These are phyloP conservation scores for Mortierella sp. DNA, from an alignment of 371 early-diverging fungal species.

Conservation along the genomic window DNA sequence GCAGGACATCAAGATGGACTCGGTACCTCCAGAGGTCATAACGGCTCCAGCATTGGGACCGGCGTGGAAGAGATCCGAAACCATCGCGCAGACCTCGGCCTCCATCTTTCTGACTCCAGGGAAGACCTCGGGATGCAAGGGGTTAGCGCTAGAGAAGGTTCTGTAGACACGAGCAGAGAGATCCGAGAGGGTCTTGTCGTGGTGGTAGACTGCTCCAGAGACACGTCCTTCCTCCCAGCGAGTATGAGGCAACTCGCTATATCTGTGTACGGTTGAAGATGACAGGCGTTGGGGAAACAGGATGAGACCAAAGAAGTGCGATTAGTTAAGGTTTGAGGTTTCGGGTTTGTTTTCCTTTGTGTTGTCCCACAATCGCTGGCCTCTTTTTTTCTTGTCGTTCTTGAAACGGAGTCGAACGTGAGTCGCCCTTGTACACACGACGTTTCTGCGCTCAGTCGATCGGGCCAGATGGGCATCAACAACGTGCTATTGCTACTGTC, in stretches of 20 bases:
- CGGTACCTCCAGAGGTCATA: slow-evolving; percentile 97
- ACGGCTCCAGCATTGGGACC: slow-evolving; percentile 80
- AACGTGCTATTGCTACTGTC: neutral
- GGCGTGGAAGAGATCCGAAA: slow-evolving; percentile 88
- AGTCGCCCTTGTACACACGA: neutral
- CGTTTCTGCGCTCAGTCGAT: neutral
- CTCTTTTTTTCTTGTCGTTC: neutral
- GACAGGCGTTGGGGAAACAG: neutral
- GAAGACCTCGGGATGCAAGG: slow-evolving; percentile 96
- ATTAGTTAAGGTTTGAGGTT: slow-evolving; percentile 2
- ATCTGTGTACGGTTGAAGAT: slow-evolving; percentile 30
- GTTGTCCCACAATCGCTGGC: neutral
- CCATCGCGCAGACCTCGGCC: slow-evolving; percentile 95
- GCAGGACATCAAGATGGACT: slow-evolving; percentile 94
- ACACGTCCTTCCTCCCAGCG: slow-evolving; percentile 92
- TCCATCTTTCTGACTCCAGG: slow-evolving; percentile 97
- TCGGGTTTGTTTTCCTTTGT: neutral
- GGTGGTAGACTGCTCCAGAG: slow-evolving; percentile 94
- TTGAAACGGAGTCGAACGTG: neutral
- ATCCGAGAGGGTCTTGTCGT: slow-evolving; percentile 82
- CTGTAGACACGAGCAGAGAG: slow-evolving; percentile 87
- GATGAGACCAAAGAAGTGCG: neutral
- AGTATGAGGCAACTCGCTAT: slow-evolving; percentile 64
- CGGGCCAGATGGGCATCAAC: neutral
- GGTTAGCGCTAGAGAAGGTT: slow-evolving; percentile 89